Conservation (phyloP, 1,284 basidiomycete genomes). For the Microbotryomycetes sp. region DNA sequence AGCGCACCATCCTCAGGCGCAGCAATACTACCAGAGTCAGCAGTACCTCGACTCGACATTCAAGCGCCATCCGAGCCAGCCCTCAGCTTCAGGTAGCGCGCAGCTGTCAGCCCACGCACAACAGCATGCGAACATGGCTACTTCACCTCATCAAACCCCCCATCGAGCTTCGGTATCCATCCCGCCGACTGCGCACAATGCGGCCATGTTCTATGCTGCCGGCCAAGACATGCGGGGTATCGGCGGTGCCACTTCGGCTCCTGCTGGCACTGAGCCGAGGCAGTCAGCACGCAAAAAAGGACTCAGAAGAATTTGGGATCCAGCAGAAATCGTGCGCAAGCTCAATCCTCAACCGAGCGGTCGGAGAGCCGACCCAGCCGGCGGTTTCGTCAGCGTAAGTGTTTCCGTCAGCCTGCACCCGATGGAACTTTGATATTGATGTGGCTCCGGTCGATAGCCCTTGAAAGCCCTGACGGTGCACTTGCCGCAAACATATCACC, state of each 20-base stretch:
- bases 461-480: constrained; percentile 78
- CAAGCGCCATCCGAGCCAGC: not conserved
- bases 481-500: constrained; percentile 78
- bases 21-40: constrained; percentile 26
- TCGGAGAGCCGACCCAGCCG: constrained; percentile 59
- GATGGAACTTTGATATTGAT: no score
- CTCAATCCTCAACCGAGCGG: constrained; percentile 53
- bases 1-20: constrained; percentile 14
- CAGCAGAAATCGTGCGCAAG: constrained; percentile 61
- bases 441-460: constrained; percentile 50
- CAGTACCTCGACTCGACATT: constrained; percentile 8
- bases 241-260: not conserved
- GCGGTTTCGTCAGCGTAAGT: constrained; percentile 42
- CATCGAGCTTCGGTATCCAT: not conserved
- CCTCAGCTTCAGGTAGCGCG: not conserved
- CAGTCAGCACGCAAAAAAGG: constrained; percentile 41
- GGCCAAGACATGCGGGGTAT: not conserved
- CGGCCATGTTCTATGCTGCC: not conserved
- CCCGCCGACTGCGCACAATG: not conserved
- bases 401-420: not conserved
- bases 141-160: not conserved
- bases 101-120: not conserved
- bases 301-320: constrained; percentile 60
- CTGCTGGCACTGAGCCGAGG: not conserved
- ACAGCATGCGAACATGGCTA: not conserved